Conservation (phyloP, 2,329 filamentous ascomycete genomes). For the Fusarium sp. region DNA sequence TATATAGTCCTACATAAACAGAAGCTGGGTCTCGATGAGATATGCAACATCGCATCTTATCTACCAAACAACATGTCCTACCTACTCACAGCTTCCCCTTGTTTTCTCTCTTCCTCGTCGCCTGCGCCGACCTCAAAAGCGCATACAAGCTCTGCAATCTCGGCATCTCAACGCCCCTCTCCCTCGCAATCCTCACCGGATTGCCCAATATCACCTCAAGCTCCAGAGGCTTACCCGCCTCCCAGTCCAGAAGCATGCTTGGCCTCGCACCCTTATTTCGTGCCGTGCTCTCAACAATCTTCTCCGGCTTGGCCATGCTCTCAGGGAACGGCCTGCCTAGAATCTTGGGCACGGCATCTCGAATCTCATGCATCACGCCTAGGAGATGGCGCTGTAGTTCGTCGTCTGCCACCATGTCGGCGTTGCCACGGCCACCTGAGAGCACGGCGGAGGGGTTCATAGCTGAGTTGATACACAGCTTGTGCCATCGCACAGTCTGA, state of each 20-base stretch:
- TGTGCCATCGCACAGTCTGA: conserved; percentile 79
- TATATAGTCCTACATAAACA: not conserved
- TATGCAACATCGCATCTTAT: not conserved
- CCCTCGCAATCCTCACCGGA: conserved; percentile 72
- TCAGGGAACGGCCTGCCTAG: conserved; percentile 70
- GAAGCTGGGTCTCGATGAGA: not conserved
- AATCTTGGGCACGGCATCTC: conserved; percentile 70
- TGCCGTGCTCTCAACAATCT: conserved; percentile 71
- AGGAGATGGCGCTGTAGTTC: conserved; percentile 71
- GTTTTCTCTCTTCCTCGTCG: conserved; percentile 56
- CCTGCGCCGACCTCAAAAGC: conserved; percentile 70
- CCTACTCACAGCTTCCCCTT: conserved; percentile 40
- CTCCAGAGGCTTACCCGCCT: conserved; percentile 73
- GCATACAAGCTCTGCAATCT: conserved; percentile 75
- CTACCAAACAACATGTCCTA: not conserved
- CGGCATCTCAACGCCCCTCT: conserved; percentile 72
- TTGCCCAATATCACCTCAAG: conserved; percentile 79
- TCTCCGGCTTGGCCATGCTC: conserved; percentile 69
- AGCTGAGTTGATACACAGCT: conserved; percentile 79
- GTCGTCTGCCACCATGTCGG: conserved; percentile 71
- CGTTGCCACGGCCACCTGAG: conserved; percentile 71
- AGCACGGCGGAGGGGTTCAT: conserved; percentile 80
- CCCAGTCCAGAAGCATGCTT: conserved; percentile 78
- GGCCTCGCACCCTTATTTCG: conserved; percentile 72
- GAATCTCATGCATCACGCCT: conserved; percentile 77